A percentile compares a stretch with the other conserved stretches of the same genome.
phyloP scores from a whole-genome alignment of 768 basidiomycete genomes.

The Collybiopsis luxurians region DNA sequence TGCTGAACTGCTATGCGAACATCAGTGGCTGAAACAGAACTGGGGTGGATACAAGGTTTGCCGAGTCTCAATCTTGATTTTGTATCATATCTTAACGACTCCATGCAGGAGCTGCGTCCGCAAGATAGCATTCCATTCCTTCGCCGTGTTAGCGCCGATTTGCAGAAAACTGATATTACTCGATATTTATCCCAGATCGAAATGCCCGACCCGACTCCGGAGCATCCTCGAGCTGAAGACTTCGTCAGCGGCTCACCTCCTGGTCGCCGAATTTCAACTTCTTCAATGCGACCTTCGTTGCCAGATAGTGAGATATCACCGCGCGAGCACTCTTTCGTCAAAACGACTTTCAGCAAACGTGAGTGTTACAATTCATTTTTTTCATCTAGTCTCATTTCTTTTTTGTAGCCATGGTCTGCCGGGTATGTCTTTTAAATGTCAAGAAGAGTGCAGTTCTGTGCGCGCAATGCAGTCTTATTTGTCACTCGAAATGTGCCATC shows the following conservation, averaged over 20 bases:
- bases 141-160: conserved; percentile 83
- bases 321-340: conserved; percentile 81
- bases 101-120: conserved; percentile 71
- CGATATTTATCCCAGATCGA: conserved; percentile 52
- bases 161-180: conserved; percentile 68
- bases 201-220: conserved; percentile 37
- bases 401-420: conserved; percentile 74
- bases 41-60: conserved; percentile 78
- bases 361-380: conserved; percentile 27
- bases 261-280: conserved; percentile 36
- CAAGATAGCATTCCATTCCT: conserved; percentile 97
- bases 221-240: conserved; percentile 32
- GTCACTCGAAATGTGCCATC: conserved; percentile 72
- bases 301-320: conserved; percentile 54
- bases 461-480: conserved; percentile 85
- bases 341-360: conserved; percentile 93
- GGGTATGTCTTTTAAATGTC: conserved; percentile 75
- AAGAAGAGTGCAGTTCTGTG: conserved; percentile 90
- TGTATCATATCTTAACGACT: conserved; percentile 5
- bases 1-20: conserved; percentile 84
- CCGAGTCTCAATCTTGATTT: not conserved
- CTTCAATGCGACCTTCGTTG: conserved; percentile 34
- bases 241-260: conserved; percentile 32
- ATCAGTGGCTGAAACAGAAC: conserved; percentile 83
- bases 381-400: not conserved